Percentiles rank a stretch among this genome's conserved stretches.
Conservation (phyloP, 176 grass and related monocot species). For the Otatea glauca region DNA sequence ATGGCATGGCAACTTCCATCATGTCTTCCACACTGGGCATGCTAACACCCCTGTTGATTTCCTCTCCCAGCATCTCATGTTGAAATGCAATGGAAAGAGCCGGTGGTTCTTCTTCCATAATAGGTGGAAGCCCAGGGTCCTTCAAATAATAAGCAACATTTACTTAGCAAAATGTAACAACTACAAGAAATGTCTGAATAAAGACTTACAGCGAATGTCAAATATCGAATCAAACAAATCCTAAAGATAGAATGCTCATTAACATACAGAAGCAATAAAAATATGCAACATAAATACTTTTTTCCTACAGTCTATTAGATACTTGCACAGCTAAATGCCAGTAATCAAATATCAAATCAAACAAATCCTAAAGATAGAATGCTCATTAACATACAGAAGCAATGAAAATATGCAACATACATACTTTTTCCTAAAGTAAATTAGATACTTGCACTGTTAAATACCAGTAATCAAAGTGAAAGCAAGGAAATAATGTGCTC, state of each 20-base stretch:
- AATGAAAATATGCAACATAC: slow-evolving; percentile 16
- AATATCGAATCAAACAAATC: slow-evolving; percentile 33
- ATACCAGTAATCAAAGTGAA: slow-evolving; percentile 13
- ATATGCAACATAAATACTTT: background rate
- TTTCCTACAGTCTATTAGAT: background rate
- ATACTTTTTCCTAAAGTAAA: background rate
- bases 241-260: background rate
- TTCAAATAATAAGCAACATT: slow-evolving; percentile 45
- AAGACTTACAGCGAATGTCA: background rate
- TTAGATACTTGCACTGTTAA: background rate
- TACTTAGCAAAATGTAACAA: slow-evolving; percentile 35
- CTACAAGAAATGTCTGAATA: slow-evolving; percentile 4
- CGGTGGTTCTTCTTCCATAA: slow-evolving; percentile 54
- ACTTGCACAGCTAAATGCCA: background rate
- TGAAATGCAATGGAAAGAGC: slow-evolving; percentile 32
- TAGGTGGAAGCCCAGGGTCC: slow-evolving; percentile 60
- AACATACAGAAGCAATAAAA: slow-evolving; percentile 14
- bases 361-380: background rate
- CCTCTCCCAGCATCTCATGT: slow-evolving; percentile 40
- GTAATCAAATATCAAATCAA: slow-evolving; percentile 22
- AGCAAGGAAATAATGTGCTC: slow-evolving; percentile 2
- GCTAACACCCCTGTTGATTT: slow-evolving; percentile 28
- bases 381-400: background rate
- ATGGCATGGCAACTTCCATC: slow-evolving; percentile 42
- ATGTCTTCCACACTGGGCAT: slow-evolving; percentile 44